Evolutionary conservation across 306 rosid genomes (phyloP), one percentile per base, ranked within the genome.

Genomic region (Mucuna pruriens): DNA sequence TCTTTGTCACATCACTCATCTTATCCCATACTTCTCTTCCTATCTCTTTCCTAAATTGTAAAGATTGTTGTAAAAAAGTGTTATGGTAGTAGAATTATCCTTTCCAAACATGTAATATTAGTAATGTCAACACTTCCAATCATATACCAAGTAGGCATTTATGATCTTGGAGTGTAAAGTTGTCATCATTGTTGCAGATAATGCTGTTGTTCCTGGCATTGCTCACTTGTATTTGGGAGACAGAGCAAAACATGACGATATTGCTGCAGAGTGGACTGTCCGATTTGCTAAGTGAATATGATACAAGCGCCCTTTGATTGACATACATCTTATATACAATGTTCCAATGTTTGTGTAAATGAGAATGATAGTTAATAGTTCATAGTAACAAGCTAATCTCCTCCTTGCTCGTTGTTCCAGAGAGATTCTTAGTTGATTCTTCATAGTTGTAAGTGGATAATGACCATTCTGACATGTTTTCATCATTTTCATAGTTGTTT

Each of bases 241-340:
- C 69, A 83, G 76, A 82, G 88, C 84, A 40, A 92, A 95, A 85
- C 92, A 95, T 61, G 95, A 93, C 78, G 89, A 88, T 65, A 64
- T 90, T 26, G 99, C 97, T 74, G 82, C 95, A 13, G 95, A 90
- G 84, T 93, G 97, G 97, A 95, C 97, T 2, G 78, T 72, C 33
- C 92, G 99, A 64, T 95, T 93, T 58, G 99, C 99, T n/a, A 92
- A 90, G 89, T 95, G 84, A 86, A 82, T 54, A 51, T 54, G 64
- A 72, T 31, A 26, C 17, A 45, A 39, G 19, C 29, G 69, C 58
- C 82, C 22, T 78, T 81, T 72, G 48, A 13, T 25, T 63, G n/a
- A 55, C 36, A 13, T 78, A 26, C 46, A 20, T 64, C 34, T 13
- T 51, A 9, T 29, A 76, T 71, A 36, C 25, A 49, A 25, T 72